phyloP scores from a whole-genome alignment of 2,329 filamentous ascomycete genomes.

The Hypoxylon sp. region DNA sequence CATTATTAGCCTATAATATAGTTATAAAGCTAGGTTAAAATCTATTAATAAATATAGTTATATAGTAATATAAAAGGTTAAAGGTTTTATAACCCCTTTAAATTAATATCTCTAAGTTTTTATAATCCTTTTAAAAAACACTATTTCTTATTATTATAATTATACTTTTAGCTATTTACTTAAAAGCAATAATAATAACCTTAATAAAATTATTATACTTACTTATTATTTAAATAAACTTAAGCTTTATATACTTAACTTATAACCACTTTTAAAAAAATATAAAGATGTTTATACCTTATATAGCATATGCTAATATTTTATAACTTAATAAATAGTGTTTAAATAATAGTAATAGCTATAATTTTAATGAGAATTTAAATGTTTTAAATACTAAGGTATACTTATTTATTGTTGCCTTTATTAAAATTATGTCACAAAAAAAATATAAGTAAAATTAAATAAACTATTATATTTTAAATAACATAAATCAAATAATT shows the following conservation, averaged over 20 bases:
- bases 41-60: neutral
- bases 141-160: neutral
- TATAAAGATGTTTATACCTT: neutral
- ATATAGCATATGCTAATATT: neutral
- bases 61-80: neutral
- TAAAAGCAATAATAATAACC: neutral
- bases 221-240: too few relatives aligned
- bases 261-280: neutral
- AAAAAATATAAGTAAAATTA: slow-evolving; percentile 1
- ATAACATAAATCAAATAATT: neutral
- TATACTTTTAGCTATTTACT: neutral
- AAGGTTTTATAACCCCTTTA: neutral
- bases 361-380: neutral
- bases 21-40: neutral
- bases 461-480: slow-evolving; percentile 6
- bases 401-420: neutral
- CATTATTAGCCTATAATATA: neutral
- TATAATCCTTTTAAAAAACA: neutral
- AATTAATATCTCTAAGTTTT: neutral
- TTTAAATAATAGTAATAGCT: neutral
- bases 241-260: slow-evolving; percentile 1
- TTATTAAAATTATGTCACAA: slow-evolving; percentile 5
- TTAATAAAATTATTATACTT: too few relatives aligned
- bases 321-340: slow-evolving; percentile 9
- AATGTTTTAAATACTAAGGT: neutral